Evolutionary conservation across 352 stramenopile species (phyloP), one percentile per base, ranked within the genome.

Genomic region (Phytophthora colocasiae): DNA sequence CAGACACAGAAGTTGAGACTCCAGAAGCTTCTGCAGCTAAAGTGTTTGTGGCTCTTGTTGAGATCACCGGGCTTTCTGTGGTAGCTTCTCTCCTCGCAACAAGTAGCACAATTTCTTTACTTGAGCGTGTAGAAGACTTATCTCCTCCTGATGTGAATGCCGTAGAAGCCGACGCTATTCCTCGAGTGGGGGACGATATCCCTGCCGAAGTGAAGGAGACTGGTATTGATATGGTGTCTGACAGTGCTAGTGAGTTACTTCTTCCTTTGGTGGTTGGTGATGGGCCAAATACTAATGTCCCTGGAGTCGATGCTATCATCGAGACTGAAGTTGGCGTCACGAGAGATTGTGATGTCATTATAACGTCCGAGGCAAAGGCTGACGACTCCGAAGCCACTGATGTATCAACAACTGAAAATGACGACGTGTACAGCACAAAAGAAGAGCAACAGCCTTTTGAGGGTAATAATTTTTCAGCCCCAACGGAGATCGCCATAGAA

Each of bases 31-130:
- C 14, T 17, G 31, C 40, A 22, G 63, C 63, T 31, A 27, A 66
- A 56, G 32, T 22, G 15, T 17, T 70, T 5, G 56, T 70, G 19
- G 32, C 34, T 8, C 31, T 61, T n/a, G 63, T 65, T 15, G 47
- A 70, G 12, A 32, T 27, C 29, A 55, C 40, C 5, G 63, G 55
- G 12, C n/a, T 66, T 36, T 32, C 48, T 1, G 15, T 53, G 10
- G 55, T 55, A 39, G 14, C 17, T 17, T 60, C 39, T 22, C 47
- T 27, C 17, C 39, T 39, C 17, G 2, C 39, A 49, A 31, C 7
- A 24, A 70, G 9, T 17, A 45, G 41, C 26, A 14, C 27, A 10
- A 17, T 24, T 6, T 26, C 51, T 52, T 11, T n/a, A 4, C 29
- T 41, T 41, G n/a, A 67, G 15, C 7, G 26, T 27, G 17, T 36